Evolutionary conservation across 371 early-diverging fungal species (phyloP), one percentile per base, ranked within the genome.

Genomic region (Mucor velutinosus): DNA sequence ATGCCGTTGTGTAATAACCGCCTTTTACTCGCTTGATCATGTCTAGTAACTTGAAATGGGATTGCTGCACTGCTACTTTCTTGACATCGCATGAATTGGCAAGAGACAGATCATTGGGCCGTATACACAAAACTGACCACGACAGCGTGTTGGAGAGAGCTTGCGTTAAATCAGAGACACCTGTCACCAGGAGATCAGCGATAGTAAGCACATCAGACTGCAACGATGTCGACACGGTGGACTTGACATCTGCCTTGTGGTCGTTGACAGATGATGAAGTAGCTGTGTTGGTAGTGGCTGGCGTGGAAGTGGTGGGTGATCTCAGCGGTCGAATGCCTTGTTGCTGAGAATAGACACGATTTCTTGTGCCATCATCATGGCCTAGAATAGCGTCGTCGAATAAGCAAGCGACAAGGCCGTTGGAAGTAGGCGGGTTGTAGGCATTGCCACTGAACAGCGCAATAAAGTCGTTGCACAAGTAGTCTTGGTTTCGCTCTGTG

Each of bases 51-150:
- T 84, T 86, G 53, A 82, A 83, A 4, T 70, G 65, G 0, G 74
- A 57, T 10, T 89, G 75, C 67, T 94, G 93, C 33, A 76, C 66
- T 45, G 80, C 59, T 8, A 94, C 74, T 45, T 77, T 77, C 25
- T 79, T 82, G 25, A 76, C 70, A 77, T 92, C 92, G 70, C 87
- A 88, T 8, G 77, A 71, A 43, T 80, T 76, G 27, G 87, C 78
- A 69, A 85, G 74, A 53, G 80, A 78, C 2, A 86, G 76, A 64
- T 91, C 90, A 67, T 90, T 89, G 1, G 93, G 91, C 39, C 86
- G 84, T 53, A 97, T 76, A 80, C 94, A 94, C 67, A 93, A 74
- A 33, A 96, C 81, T 71, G 89, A 92, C 97, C 96, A 97, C 12
- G 92, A 82, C 37, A 87, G 83, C 2, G 65, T 65, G 8, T 35